Percentiles rank a stretch among this genome's conserved stretches.
Conservation (phyloP, 148 eudicot species). For the Pouteria glomerata region DNA sequence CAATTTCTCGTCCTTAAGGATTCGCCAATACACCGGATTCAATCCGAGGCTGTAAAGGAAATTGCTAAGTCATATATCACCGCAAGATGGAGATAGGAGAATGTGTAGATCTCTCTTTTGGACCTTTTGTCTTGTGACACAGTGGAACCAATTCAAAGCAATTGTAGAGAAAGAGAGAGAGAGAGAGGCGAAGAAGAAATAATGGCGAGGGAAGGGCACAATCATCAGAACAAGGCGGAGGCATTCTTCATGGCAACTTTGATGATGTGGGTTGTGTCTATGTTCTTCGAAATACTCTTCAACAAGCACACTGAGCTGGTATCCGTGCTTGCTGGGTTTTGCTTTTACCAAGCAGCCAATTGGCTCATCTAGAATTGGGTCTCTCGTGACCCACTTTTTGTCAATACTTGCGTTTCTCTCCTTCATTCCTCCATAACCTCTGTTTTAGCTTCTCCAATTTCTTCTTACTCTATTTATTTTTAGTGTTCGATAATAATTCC, state of each 20-base stretch:
- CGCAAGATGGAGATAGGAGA: no score
- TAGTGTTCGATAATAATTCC: no score
- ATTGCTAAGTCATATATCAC: no score
- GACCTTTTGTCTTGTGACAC: no score
- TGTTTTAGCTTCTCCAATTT: constrained; percentile 45
- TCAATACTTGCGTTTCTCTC: constrained; percentile 83
- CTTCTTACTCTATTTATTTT: not conserved
- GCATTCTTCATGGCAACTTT: constrained; percentile 58
- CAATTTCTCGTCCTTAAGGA: no score
- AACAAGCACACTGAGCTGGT: constrained; percentile 45
- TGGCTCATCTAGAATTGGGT: constrained; percentile 42
- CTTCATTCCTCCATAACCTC: constrained; percentile 78
- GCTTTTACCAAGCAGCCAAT: constrained; percentile 61
- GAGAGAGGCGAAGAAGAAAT: constrained; percentile 12
- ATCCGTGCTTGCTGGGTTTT: constrained; percentile 36
- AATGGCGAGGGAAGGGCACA: no score
- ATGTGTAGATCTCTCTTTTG: no score
- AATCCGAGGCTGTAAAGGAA: no score
- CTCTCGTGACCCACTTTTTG: constrained; percentile 53
- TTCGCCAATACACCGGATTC: no score
- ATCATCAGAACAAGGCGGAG: constrained; percentile 30
- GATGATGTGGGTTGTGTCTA: constrained; percentile 60
- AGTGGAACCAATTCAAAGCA: no score
- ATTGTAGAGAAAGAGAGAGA: no score
- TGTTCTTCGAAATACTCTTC: constrained; percentile 55